phyloP scores from a whole-genome alignment of 495 filamentous ascomycete genomes.

The Aspergillus taichungensis region DNA sequence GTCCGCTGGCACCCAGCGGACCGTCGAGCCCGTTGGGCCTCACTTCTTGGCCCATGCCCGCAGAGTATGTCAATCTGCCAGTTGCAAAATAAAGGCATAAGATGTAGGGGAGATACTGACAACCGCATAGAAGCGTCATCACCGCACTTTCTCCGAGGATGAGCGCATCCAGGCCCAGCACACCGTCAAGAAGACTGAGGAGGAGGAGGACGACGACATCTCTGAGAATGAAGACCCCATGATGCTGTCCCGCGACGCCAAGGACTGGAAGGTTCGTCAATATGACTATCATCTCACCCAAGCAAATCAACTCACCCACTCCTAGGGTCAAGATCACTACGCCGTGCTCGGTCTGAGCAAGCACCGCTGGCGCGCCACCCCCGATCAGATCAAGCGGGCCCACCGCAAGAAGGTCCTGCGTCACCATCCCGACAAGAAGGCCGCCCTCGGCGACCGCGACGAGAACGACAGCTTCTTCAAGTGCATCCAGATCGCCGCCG shows the following conservation, averaged over 20 bases:
- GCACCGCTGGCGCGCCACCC: slow-evolving; percentile 84
- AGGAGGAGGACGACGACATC: slow-evolving; percentile 80
- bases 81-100: not conserved
- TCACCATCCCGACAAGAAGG: slow-evolving; percentile 98
- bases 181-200: slow-evolving; percentile 90
- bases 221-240: slow-evolving; percentile 86
- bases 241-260: slow-evolving; percentile 85
- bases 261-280: slow-evolving; percentile 90
- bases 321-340: slow-evolving; percentile 91
- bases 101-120: slow-evolving; percentile 10
- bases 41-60: slow-evolving; percentile 97
- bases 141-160: slow-evolving; percentile 97
- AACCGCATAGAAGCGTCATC: slow-evolving; percentile 63
- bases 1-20: slow-evolving; percentile 64
- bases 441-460: slow-evolving; percentile 64
- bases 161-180: slow-evolving; percentile 92
- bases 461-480: slow-evolving; percentile 99
- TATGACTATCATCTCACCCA: not conserved
- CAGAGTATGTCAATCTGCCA: slow-evolving; percentile 47
- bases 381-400: slow-evolving; percentile 96
- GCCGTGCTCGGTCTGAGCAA: slow-evolving; percentile 88
- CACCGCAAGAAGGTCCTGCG: slow-evolving; percentile 99
- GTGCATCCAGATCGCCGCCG: slow-evolving; percentile 97
- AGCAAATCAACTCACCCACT: slow-evolving; percentile 9
- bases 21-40: slow-evolving; percentile 89